A percentile compares a stretch with the other conserved stretches of the same genome.
Conservation (phyloP, 495 filamentous ascomycete species). For the Tuber umbilicatum region DNA sequence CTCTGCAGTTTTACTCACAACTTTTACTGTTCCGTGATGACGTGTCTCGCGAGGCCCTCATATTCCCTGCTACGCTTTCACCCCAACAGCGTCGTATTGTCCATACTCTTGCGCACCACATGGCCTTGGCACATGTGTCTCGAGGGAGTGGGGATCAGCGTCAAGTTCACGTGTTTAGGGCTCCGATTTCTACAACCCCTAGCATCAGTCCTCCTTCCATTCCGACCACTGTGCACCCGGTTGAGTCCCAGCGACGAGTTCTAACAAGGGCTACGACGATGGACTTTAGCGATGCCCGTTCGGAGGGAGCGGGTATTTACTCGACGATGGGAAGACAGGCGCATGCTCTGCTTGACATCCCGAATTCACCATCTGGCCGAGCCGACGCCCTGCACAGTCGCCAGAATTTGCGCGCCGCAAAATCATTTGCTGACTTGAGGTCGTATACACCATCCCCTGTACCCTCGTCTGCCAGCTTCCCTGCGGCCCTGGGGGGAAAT, state of each 20-base stretch:
- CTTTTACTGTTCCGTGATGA: constrained; percentile 84
- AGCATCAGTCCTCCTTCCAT: constrained; percentile 61
- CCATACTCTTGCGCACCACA: constrained; percentile 89
- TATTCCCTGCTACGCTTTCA: constrained; percentile 72
- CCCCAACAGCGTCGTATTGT: constrained; percentile 80
- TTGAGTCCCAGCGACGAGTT: constrained; percentile 68
- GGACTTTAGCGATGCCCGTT: constrained; percentile 87
- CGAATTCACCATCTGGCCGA: constrained; percentile 67
- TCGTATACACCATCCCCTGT: constrained; percentile 93
- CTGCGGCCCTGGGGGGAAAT: constrained; percentile 60
- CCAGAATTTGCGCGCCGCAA: constrained; percentile 83
- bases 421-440: constrained; percentile 91
- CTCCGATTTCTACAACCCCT: constrained; percentile 42
- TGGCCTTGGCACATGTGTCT: constrained; percentile 83
- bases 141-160: constrained; percentile 78
- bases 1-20: constrained; percentile 80
- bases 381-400: constrained; percentile 51
- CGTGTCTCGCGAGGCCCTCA: constrained; percentile 63
- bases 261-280: constrained; percentile 95
- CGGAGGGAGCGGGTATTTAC: constrained; percentile 60
- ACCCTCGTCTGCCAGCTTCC: constrained; percentile 80
- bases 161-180: constrained; percentile 80
- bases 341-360: constrained; percentile 70
- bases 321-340: constrained; percentile 69
- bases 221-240: constrained; percentile 56